Conservation (phyloP, 208 protist genomes). For the Entamoeba nuttalli region DNA sequence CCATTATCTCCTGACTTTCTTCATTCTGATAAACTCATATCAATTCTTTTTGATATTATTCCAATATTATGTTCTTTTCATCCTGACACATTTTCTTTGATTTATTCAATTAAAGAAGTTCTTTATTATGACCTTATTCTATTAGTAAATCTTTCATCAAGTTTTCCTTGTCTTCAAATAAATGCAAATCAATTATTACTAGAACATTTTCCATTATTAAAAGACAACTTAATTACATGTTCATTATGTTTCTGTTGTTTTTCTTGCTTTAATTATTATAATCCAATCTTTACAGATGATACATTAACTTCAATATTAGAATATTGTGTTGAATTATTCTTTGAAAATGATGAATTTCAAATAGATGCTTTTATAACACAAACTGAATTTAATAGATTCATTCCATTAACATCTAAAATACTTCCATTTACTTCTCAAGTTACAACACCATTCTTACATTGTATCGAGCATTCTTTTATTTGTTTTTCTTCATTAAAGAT, state of each 20-base stretch:
- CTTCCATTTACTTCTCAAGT: background rate
- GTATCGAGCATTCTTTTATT: background rate
- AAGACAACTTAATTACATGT: background rate
- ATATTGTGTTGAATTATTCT: background rate
- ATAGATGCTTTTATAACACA: background rate
- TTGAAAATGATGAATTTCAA: background rate
- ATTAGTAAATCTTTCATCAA: background rate
- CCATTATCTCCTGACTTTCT: background rate
- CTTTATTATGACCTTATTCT: background rate
- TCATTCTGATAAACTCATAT: background rate
- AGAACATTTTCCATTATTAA: background rate
- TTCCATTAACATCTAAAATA: background rate
- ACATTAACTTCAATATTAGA: background rate
- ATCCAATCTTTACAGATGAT: background rate
- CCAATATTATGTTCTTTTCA: background rate
- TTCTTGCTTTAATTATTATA: background rate
- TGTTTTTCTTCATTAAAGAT: background rate
- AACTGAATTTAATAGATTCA: background rate
- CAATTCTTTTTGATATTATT: background rate
- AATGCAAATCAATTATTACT: background rate
- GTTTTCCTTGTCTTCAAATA: background rate
- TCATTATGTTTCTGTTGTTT: background rate
- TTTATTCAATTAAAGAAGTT: background rate
- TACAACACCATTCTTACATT: background rate
- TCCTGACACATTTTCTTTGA: background rate